Conservation (phyloP, 2,329 filamentous ascomycete species). For the Bipolaris oryzae region DNA sequence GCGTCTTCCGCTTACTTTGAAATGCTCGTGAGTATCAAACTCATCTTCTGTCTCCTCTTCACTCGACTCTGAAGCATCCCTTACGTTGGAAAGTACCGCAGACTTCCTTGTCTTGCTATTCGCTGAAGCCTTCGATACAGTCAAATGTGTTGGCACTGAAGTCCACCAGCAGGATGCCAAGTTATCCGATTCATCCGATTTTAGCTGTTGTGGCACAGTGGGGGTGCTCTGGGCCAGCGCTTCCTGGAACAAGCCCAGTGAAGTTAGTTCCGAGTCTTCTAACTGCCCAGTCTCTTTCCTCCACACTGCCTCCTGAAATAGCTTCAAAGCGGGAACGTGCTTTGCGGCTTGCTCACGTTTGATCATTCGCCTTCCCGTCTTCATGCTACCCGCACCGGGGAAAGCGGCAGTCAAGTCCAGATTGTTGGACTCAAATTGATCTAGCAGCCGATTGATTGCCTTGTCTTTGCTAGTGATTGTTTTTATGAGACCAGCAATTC, state of each 20-base stretch:
- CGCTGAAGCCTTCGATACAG: conserved; percentile 10
- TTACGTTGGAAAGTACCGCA: conserved; percentile 6
- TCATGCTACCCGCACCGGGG: conserved; percentile 58
- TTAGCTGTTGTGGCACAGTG: conserved; percentile 33
- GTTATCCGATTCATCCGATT: conserved; percentile 24
- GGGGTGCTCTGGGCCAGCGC: conserved; percentile 37
- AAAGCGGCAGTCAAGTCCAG: conserved; percentile 64
- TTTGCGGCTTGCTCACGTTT: conserved; percentile 59
- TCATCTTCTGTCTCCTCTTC: conserved; percentile 46
- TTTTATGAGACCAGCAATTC: conserved; percentile 57
- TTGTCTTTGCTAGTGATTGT: conserved; percentile 64
- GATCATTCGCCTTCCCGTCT: conserved; percentile 51
- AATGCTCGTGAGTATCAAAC: conserved; percentile 44
- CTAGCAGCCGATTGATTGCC: conserved; percentile 62
- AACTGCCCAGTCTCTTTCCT: conserved; percentile 34
- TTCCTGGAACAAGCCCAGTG: conserved; percentile 44
- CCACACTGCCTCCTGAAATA: conserved; percentile 60
- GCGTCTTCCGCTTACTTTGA: conserved; percentile 25
- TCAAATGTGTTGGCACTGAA: conserved; percentile 19
- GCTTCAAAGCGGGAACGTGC: conserved; percentile 60
- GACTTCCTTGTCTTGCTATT: conserved; percentile 19
- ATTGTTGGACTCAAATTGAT: conserved; percentile 62
- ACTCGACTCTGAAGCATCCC: conserved; percentile 18
- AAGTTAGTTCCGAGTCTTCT: conserved; percentile 31
- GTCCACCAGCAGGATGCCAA: conserved; percentile 31